phyloP scores from a whole-genome alignment of 352 stramenopile species.

The Phytophthora pinifolia region DNA sequence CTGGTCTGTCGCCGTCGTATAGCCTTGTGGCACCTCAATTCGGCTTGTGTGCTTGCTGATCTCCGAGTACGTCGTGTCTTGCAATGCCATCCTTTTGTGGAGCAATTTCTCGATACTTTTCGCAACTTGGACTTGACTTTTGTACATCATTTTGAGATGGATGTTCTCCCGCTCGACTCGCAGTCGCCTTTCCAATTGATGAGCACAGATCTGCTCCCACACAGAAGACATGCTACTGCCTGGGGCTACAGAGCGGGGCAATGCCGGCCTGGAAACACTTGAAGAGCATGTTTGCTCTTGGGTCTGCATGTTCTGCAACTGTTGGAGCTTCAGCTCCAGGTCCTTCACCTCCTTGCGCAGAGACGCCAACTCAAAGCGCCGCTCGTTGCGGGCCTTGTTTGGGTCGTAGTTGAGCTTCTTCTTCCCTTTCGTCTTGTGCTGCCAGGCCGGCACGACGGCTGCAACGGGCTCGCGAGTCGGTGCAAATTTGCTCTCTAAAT shows the following conservation, averaged over 20 bases:
- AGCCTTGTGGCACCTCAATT: constrained; percentile 24
- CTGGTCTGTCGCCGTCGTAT: constrained; percentile 14
- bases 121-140: constrained; percentile 30
- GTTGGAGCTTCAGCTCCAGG: constrained; percentile 29
- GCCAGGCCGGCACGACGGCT: neutral
- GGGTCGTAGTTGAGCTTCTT: constrained; percentile 39
- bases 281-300: neutral
- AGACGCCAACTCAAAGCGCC: constrained; percentile 25
- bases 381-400: constrained; percentile 37
- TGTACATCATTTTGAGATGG: constrained; percentile 40
- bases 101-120: constrained; percentile 34
- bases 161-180: constrained; percentile 36
- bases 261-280: constrained; percentile 8
- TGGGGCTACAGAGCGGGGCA: constrained; percentile 1
- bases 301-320: constrained; percentile 27
- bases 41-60: constrained; percentile 27
- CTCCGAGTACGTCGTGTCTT: constrained; percentile 26
- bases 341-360: constrained; percentile 34
- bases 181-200: constrained; percentile 26
- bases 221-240: constrained; percentile 20
- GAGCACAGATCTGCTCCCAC: constrained; percentile 36
- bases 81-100: constrained; percentile 19
- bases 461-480: neutral
- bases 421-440: constrained; percentile 8
- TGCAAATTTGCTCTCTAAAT: constrained; percentile 9